Evolutionary conservation across 1,284 basidiomycete genomes (phyloP).

Genomic region (Inonotus hispidus): DNA sequence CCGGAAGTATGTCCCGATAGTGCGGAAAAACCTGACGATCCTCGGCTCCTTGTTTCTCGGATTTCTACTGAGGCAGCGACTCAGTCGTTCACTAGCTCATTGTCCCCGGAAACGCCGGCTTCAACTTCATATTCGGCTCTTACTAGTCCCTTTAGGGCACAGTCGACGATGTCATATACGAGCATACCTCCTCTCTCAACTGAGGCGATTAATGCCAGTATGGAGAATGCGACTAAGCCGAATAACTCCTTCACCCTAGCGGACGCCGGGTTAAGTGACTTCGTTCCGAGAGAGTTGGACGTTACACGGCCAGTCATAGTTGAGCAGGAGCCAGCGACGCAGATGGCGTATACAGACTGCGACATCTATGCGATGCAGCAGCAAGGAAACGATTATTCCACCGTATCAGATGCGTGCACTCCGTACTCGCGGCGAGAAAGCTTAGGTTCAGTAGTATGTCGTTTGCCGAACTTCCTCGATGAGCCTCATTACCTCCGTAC

Average conservation of each 20-base stretch:
- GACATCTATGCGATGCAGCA: not conserved
- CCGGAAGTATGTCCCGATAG: not conserved
- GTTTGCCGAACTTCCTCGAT: not conserved
- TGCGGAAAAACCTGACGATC: not conserved
- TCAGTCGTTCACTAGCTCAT: not conserved
- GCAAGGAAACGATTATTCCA: not conserved
- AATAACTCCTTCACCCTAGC: conserved; percentile 5
- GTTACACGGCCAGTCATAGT: not conserved
- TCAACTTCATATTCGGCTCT: not conserved
- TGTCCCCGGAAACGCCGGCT: not conserved
- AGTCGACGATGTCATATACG: not conserved
- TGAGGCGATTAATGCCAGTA: not conserved
- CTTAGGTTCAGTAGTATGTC: not conserved
- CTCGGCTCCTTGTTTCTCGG: not conserved
- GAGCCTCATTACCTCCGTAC: not conserved
- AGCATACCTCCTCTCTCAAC: not conserved
- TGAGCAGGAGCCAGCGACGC: not conserved
- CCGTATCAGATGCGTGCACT: not conserved
- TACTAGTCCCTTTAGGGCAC: not conserved
- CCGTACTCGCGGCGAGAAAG: not conserved
- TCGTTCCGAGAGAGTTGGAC: not conserved
- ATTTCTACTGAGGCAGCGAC: not conserved
- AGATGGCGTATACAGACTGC: not conserved
- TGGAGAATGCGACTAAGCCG: not conserved
- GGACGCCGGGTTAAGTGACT: not conserved